Base-by-base conservation (phyloP, 2,329 filamentous ascomycete genomes). In the Pyrenochaeta sp. region DNA sequence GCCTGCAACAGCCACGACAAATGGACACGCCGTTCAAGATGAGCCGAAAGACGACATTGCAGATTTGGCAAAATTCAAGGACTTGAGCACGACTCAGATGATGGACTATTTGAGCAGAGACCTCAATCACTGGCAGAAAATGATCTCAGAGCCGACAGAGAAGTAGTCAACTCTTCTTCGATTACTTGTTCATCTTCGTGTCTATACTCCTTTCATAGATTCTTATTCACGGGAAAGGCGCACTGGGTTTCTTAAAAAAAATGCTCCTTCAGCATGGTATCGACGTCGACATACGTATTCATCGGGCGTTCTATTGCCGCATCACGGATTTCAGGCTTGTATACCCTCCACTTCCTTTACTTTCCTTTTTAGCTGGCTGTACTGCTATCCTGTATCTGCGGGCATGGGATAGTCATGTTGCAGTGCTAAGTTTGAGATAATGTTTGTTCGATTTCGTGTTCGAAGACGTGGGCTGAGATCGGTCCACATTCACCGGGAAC, bases 31-130 rank as follows among this genome's bases (percentile, higher is more conserved):
- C 19, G 35, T 35, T 9, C 44, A 44, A 14, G 47, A 53, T 9
- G 61, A 61, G 24, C 47, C 50, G 29, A 65, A 63, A 58, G 81
- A 86, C 1, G 77, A 72, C 6, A 57, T 61, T n/a, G 53, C 53
- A 10, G 65, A 66, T 4, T 24, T 68, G 17, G 59, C 59, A 18
- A 53, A 48, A 15, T 96, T 96, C 69, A 89, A 86, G 57, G 82
- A 87, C 7, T 76, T 96, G 53, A 88, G 78, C 44, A 91, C 87
- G 57, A 78, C 89, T 53, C 89, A 95, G 72, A 95, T 96, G 89
- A 95, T 95, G 89, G 90, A 95, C 68, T 81, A 85, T 58, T 72
- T 96, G 67, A 92, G 88, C 49, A 81, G 88, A 50, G 85, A 91
- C 67, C 80, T 96, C 61, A 82, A 93, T 55, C 87, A 88, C 62